Evolutionary conservation across 2,329 filamentous ascomycete species (phyloP).

Genomic region (Penicillium verrucosum): DNA sequence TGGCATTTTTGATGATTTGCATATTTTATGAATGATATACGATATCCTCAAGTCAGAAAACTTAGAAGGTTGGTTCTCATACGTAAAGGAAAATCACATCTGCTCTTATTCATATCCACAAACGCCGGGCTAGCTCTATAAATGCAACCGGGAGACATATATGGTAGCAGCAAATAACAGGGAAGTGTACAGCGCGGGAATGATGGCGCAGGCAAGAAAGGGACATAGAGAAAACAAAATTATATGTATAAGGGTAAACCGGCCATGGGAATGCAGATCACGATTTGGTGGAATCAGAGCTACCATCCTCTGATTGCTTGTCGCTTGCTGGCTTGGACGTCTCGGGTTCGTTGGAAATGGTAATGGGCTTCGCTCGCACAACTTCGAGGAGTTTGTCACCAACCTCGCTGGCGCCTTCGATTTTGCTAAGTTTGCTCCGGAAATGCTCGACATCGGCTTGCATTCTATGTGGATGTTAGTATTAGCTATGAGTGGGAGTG

Average conservation of each 20-base stretch:
- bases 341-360: slow-evolving; percentile 17
- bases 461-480: slow-evolving; percentile 55
- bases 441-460: slow-evolving; percentile 73
- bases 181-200: slow-evolving; percentile 13
- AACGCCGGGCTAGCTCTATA: slow-evolving; percentile 22
- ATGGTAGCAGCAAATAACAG: slow-evolving; percentile 15
- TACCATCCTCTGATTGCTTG: slow-evolving; percentile 9
- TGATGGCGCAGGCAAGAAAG: not conserved
- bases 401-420: slow-evolving; percentile 74
- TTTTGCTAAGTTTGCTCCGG: slow-evolving; percentile 65
- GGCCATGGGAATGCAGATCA: not conserved
- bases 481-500: not conserved
- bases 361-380: slow-evolving; percentile 38
- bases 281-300: slow-evolving; percentile 15
- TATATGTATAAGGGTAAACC: slow-evolving; percentile 12
- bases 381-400: slow-evolving; percentile 64
- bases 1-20: not conserved
- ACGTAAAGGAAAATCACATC: not conserved
- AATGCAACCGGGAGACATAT: slow-evolving; percentile 15
- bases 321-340: slow-evolving; percentile 6
- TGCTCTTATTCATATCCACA: slow-evolving; percentile 8
- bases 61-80: not conserved
- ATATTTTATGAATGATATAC: not conserved
- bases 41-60: not conserved
- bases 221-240: slow-evolving; percentile 4